Conservation (phyloP, 1,284 basidiomycete species). For the Somion occarium region DNA sequence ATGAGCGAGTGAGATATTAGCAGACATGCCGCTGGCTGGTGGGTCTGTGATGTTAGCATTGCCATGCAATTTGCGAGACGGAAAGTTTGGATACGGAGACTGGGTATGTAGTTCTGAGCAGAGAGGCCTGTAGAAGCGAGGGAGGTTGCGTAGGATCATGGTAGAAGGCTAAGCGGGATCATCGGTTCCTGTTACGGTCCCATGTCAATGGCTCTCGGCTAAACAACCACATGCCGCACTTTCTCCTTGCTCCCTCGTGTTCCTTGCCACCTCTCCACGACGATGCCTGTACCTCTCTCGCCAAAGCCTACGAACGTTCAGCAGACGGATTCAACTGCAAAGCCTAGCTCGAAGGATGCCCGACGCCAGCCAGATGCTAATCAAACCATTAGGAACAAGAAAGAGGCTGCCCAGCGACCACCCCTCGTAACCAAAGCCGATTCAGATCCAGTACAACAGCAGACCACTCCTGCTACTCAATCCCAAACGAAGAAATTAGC, state of each 20-base stretch:
- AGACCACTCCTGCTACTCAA: constrained; percentile 20
- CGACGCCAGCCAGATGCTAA: background rate
- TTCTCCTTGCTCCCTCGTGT: background rate
- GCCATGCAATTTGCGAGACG: background rate
- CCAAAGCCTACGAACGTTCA: constrained; percentile 5
- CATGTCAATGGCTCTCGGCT: background rate
- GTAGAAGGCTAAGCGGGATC: background rate
- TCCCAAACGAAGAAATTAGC: constrained; percentile 47
- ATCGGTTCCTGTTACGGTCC: background rate
- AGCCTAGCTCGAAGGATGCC: background rate
- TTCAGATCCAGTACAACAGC: background rate
- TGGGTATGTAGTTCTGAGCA: background rate
- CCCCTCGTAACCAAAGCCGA: background rate
- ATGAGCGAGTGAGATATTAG: constrained; percentile 25
- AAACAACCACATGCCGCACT: background rate
- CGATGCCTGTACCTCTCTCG: constrained; percentile 1
- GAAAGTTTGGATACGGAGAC: background rate
- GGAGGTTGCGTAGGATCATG: background rate
- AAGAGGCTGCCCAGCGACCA: constrained; percentile 15
- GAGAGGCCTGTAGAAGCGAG: constrained; percentile 2
- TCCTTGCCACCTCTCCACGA: background rate
- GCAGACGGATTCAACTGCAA: constrained; percentile 4
- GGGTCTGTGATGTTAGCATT: constrained; percentile 20
- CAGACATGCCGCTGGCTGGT: constrained; percentile 8
- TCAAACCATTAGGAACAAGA: constrained; percentile 19